phyloP scores from a whole-genome alignment of 2,329 filamentous ascomycete genomes.

The Tricladium varicosporioides region DNA sequence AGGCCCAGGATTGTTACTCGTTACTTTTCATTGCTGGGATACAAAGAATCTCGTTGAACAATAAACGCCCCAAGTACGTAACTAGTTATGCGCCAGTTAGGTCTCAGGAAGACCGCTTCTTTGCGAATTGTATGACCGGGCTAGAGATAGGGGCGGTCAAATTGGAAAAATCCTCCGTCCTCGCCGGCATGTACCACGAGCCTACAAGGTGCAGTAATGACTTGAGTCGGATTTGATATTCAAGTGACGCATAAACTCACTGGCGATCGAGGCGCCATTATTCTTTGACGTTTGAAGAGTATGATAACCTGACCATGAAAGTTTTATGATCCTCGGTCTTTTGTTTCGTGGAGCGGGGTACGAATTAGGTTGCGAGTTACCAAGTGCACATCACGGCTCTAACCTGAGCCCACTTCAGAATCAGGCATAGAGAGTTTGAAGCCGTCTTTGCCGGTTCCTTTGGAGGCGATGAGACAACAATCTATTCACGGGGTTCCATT shows the following conservation, averaged over 20 bases:
- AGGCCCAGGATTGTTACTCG: not conserved
- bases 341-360: constrained; percentile 21
- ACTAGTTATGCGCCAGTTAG: not conserved
- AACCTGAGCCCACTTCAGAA: too few relatives aligned
- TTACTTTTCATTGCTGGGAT: not conserved
- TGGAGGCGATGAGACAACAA: too few relatives aligned
- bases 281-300: constrained; percentile 17
- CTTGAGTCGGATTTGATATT: not conserved
- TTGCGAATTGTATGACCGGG: not conserved
- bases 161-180: not conserved
- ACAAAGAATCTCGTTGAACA: not conserved
- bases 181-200: too few relatives aligned
- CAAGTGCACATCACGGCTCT: too few relatives aligned
- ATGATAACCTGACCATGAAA: constrained; percentile 17
- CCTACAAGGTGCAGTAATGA: too few relatives aligned
- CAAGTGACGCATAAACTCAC: constrained; percentile 12
- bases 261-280: constrained; percentile 18
- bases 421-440: too few relatives aligned
- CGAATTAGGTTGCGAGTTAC: not conserved
- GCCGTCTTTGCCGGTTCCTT: too few relatives aligned
- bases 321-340: constrained; percentile 13
- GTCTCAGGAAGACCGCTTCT: not conserved
- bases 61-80: not conserved
- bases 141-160: not conserved
- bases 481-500: too few relatives aligned